Conservation (phyloP, 163 green algal species). For the Prototheca stagnorum region DNA sequence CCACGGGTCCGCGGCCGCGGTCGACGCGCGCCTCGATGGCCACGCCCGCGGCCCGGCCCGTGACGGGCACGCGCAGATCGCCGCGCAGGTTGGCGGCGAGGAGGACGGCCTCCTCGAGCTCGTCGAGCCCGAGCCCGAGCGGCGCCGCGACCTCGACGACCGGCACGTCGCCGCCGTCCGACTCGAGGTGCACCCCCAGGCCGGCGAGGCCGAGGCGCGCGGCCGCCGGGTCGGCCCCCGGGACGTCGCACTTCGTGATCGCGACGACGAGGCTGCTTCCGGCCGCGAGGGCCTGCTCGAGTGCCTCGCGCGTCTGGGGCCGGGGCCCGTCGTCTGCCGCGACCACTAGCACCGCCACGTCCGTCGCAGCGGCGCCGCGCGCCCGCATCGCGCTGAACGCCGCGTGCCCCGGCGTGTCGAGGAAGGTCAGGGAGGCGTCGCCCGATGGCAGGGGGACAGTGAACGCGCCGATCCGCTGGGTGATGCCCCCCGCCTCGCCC, state of each 20-base stretch:
- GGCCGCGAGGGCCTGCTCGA: conserved; percentile 77
- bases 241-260: conserved; percentile 97
- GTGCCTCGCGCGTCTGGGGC: conserved; percentile 88
- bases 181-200: conserved; percentile 72
- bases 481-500: conserved; percentile 95
- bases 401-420: conserved; percentile 96
- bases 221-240: conserved; percentile 61
- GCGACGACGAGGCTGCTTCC: conserved; percentile 87
- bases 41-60: conserved; percentile 26
- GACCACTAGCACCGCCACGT: conserved; percentile 95
- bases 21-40: conserved; percentile 70
- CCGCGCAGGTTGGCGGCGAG: conserved; percentile 43
- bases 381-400: conserved; percentile 95
- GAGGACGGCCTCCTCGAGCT: conserved; percentile 72
- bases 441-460: conserved; percentile 42
- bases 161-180: conserved; percentile 44
- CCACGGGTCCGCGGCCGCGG: conserved; percentile 58
- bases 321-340: conserved; percentile 89
- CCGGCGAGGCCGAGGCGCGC: conserved; percentile 61
- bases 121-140: conserved; percentile 46
- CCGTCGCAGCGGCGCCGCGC: conserved; percentile 81
- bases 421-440: conserved; percentile 70
- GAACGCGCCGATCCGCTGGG: conserved; percentile 82
- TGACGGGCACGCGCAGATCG: conserved; percentile 32
- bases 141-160: conserved; percentile 64